phyloP scores from a whole-genome alignment of 139 green algal species.

The Volvox reticuliferus region DNA sequence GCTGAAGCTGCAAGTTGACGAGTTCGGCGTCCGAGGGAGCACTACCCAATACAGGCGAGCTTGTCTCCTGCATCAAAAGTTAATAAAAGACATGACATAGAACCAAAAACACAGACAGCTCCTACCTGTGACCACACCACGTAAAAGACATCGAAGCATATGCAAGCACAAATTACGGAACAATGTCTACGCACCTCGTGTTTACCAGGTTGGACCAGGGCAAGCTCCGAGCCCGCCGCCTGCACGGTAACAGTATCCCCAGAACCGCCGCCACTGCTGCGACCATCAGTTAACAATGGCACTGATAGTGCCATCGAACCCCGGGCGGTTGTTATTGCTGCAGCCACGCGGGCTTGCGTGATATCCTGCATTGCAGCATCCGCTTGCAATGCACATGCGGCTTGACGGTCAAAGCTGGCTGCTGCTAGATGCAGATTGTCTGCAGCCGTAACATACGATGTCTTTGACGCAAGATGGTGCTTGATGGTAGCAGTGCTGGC shows the following conservation, averaged over 20 bases:
- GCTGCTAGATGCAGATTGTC: background rate
- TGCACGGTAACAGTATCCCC: background rate
- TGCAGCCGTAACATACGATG: slow-evolving; percentile 1
- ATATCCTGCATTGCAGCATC: slow-evolving; percentile 29
- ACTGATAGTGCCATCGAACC: background rate
- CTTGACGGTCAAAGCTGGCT: background rate
- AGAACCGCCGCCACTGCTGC: background rate
- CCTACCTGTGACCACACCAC: too few relatives aligned
- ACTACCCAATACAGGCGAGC: too few relatives aligned
- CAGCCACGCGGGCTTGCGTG: background rate
- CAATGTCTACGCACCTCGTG: background rate
- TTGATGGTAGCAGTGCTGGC: slow-evolving; percentile 20
- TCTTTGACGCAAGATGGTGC: slow-evolving; percentile 38
- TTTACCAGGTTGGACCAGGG: background rate
- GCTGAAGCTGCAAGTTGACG: background rate
- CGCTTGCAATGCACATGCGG: background rate
- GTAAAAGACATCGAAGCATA: too few relatives aligned
- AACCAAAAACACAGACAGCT: too few relatives aligned
- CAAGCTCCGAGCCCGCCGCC: background rate
- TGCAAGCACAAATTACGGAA: too few relatives aligned
- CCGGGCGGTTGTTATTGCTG: background rate
- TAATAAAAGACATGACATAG: too few relatives aligned
- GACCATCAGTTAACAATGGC: background rate
- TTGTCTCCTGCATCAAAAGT: too few relatives aligned
- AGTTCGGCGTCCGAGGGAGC: too few relatives aligned